phyloP scores from a whole-genome alignment of 805 yeast genomes.

The Starmera pachycereana region DNA sequence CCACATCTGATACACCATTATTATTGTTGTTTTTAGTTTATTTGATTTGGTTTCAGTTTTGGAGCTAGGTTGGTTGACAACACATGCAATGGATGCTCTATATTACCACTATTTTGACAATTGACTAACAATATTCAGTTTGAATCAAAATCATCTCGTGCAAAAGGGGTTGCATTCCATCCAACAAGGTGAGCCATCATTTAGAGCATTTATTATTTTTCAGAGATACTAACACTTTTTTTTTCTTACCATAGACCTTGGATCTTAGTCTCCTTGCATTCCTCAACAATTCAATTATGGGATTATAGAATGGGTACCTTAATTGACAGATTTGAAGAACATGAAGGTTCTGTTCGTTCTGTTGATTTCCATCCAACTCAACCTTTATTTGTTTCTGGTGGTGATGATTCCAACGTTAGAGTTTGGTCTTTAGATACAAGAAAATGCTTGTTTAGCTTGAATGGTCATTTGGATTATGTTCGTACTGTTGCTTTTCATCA shows the following conservation, averaged over 20 bases:
- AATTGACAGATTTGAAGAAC: slow-evolving; percentile 94
- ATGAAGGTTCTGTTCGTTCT: slow-evolving; percentile 95
- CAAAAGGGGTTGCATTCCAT: slow-evolving; percentile 96
- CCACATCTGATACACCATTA: neutral
- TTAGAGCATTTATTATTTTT: neutral
- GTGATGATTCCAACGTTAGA: slow-evolving; percentile 91
- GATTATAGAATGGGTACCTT: slow-evolving; percentile 98
- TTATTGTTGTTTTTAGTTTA: neutral
- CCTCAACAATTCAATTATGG: slow-evolving; percentile 99
- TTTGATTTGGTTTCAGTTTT: neutral
- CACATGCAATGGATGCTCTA: neutral
- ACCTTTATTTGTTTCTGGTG: slow-evolving; percentile 94
- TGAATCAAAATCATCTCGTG: slow-evolving; percentile 96
- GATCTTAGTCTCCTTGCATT: slow-evolving; percentile 89
- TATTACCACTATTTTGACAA: neutral
- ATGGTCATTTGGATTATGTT: slow-evolving; percentile 91
- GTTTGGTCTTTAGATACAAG: slow-evolving; percentile 94
- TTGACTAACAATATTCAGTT: slow-evolving; percentile 36
- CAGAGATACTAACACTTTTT: slow-evolving; percentile 7
- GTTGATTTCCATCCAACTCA: slow-evolving; percentile 97
- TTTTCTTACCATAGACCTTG: slow-evolving; percentile 52
- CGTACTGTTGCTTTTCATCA: slow-evolving; percentile 92
- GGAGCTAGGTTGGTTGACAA: neutral
- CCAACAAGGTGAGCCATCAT: slow-evolving; percentile 47
- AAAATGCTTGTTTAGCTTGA: slow-evolving; percentile 82